phyloP scores from a whole-genome alignment of 2,329 filamentous ascomycete species.

The Sporothrix inflata region DNA sequence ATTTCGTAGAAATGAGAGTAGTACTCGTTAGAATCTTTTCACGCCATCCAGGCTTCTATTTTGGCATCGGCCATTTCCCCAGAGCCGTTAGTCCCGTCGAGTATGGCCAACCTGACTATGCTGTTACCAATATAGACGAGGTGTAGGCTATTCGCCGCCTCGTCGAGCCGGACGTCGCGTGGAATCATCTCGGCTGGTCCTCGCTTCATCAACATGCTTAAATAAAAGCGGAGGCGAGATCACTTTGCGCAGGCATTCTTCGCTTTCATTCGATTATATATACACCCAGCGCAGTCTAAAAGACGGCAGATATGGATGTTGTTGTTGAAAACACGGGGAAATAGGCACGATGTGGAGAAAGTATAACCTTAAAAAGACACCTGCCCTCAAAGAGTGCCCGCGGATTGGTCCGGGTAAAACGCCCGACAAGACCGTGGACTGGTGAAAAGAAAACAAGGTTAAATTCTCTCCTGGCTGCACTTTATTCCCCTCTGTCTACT shows the following conservation, averaged over 20 bases:
- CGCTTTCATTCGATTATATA: too few relatives aligned
- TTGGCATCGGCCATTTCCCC: neutral
- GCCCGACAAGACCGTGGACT: neutral
- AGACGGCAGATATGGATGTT: neutral
- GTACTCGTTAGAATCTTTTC: neutral
- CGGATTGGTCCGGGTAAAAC: conserved; percentile 9
- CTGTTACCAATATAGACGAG: neutral
- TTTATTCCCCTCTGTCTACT: neutral
- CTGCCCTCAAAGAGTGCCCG: neutral
- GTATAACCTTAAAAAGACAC: neutral
- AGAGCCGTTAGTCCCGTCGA: neutral
- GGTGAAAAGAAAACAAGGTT: neutral
- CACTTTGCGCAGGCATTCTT: too few relatives aligned
- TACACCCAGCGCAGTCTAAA: neutral
- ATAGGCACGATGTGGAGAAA: neutral
- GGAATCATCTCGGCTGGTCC: neutral
- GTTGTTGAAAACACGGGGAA: conserved; percentile 7
- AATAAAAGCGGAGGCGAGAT: neutral
- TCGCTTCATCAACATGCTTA: conserved; percentile 12
- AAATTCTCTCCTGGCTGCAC: neutral
- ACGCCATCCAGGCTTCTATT: neutral
- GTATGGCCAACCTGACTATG: neutral
- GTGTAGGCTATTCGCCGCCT: neutral
- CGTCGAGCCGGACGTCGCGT: neutral
- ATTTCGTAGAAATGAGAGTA: neutral